Percentiles rank a stretch among this genome's conserved stretches.
These are phyloP conservation scores for Perkinsus olseni DNA, from an alignment of 169 alveolate genomes.

Conservation along the genomic window DNA sequence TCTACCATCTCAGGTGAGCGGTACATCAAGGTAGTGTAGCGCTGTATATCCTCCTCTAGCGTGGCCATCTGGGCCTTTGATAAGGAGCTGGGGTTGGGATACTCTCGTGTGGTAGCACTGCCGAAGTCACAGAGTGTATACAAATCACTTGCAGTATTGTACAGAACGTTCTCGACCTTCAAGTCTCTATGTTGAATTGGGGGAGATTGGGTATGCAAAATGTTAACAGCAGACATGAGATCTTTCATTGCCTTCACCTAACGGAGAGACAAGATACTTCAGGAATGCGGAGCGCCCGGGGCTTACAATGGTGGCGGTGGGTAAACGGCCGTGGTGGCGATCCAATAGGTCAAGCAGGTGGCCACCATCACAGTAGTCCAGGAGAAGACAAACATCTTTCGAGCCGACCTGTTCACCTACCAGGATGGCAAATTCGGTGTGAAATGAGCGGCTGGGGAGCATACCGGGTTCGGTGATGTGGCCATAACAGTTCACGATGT, in stretches of 20 bases:
- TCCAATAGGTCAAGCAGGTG: slow-evolving; percentile 13
- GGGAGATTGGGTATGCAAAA: slow-evolving; percentile 26
- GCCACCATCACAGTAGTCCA: slow-evolving; percentile 27
- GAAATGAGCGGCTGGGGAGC: slow-evolving; percentile 6
- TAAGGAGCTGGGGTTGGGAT: not conserved
- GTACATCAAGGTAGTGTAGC: slow-evolving; percentile 63
- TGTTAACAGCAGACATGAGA: not conserved
- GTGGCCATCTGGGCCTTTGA: slow-evolving; percentile 19
- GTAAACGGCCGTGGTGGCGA: not conserved
- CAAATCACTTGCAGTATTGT: slow-evolving; percentile 24
- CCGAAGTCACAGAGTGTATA: slow-evolving; percentile 77
- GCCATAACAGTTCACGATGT: not conserved
- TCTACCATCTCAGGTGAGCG: slow-evolving; percentile 81
- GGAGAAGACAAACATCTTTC: slow-evolving; percentile 14
- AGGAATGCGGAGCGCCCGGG: not conserved
- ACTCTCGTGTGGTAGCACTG: slow-evolving; percentile 37
- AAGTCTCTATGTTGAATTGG: slow-evolving; percentile 71
- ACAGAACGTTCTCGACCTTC: slow-evolving; percentile 65
- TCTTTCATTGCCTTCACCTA: slow-evolving; percentile 7
- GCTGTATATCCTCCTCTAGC: slow-evolving; percentile 53
- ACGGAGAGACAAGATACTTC: not conserved
- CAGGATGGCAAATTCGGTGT: slow-evolving; percentile 1
- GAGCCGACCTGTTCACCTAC: not conserved
- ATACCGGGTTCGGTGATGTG: slow-evolving; percentile 10
- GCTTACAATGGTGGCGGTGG: not conserved